Evolutionary conservation across 495 filamentous ascomycete genomes (phyloP).

Genomic region (Parathielavia hyrcaniae): DNA sequence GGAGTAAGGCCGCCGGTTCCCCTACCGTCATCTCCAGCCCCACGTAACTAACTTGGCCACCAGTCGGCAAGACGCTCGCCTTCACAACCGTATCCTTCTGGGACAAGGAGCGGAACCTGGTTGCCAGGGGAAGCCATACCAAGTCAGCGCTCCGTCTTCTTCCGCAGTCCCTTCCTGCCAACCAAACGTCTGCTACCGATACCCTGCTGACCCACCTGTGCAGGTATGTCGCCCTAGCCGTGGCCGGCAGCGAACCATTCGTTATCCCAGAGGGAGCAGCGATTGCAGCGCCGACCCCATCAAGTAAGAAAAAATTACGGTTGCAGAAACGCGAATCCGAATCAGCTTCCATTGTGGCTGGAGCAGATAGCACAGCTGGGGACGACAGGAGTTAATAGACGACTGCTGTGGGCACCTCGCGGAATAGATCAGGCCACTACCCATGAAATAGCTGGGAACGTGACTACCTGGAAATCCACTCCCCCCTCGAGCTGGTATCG

Average conservation of each 20-base stretch:
- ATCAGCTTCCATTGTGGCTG: too few species aligned
- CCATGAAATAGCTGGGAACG: too few species aligned
- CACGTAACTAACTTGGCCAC: not conserved
- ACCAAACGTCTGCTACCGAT: not conserved
- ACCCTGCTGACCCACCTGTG: not conserved
- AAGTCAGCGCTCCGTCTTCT: slow-evolving; percentile 55
- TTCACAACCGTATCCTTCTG: slow-evolving; percentile 77
- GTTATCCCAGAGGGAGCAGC: slow-evolving; percentile 9
- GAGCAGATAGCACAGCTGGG: too few species aligned
- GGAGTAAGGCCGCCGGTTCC: slow-evolving; percentile 51
- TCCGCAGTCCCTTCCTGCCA: not conserved
- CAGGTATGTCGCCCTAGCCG: slow-evolving; percentile 17
- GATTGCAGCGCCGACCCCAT: slow-evolving; percentile 9
- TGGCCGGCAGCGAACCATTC: not conserved
- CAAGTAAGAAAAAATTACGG: too few species aligned
- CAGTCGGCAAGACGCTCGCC: slow-evolving; percentile 89
- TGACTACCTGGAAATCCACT: too few species aligned
- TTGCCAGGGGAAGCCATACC: slow-evolving; percentile 90
- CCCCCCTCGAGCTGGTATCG: too few species aligned
- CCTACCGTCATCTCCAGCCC: not conserved
- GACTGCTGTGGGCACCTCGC: too few species aligned
- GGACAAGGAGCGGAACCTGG: slow-evolving; percentile 67
- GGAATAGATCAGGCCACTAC: too few species aligned
- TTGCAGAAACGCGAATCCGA: too few species aligned
- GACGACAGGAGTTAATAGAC: too few species aligned